Conservation (phyloP, 805 yeast species). For the Spathaspora sp. region DNA sequence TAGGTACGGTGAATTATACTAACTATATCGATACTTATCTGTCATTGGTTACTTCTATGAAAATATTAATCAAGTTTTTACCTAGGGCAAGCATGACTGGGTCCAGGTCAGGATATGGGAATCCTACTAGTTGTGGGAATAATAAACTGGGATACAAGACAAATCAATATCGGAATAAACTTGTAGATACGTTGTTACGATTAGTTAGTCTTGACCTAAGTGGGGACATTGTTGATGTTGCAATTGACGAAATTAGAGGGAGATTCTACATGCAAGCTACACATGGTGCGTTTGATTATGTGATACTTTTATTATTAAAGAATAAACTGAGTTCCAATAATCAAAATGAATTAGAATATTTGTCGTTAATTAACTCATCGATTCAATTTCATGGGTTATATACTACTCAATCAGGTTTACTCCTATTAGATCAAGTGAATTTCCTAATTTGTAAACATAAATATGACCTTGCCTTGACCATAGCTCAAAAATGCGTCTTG, state of each 20-base stretch:
- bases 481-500: constrained; percentile 59
- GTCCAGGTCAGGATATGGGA: constrained; percentile 26
- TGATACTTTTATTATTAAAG: constrained; percentile 22
- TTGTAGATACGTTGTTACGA: constrained; percentile 49
- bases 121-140: constrained; percentile 23
- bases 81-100: constrained; percentile 49
- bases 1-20: constrained; percentile 54
- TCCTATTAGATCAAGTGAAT: constrained; percentile 60
- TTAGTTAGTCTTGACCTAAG: constrained; percentile 38
- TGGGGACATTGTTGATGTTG: constrained; percentile 20
- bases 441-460: constrained; percentile 55
- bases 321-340: constrained; percentile 14
- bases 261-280: constrained; percentile 8
- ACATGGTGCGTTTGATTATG: constrained; percentile 19
- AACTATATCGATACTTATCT: constrained; percentile 24
- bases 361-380: constrained; percentile 13
- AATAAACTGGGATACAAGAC: constrained; percentile 17
- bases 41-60: constrained; percentile 19
- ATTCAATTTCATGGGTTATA: constrained; percentile 11
- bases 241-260: constrained; percentile 34
- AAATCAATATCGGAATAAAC: constrained; percentile 42
- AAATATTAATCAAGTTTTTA: constrained; percentile 40
- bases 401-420: constrained; percentile 51
- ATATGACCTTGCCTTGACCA: constrained; percentile 51
- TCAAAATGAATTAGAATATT: constrained; percentile 16